These are phyloP conservation scores for Diutina sp. DNA, from an alignment of 1,139 yeast genomes.

Conservation along the genomic window DNA sequence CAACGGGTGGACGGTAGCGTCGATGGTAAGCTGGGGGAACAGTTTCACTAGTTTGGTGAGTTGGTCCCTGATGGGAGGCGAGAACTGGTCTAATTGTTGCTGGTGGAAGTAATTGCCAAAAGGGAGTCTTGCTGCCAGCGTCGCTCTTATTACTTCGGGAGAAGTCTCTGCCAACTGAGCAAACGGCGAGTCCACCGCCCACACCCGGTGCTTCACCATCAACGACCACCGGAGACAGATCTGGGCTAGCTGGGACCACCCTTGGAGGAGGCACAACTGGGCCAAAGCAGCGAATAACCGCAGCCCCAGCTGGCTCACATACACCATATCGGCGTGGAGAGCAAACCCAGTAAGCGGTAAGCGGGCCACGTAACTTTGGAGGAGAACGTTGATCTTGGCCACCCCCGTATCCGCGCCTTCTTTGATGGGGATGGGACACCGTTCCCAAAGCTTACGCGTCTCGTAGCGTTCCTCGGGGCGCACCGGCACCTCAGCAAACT, in stretches of 20 bases:
- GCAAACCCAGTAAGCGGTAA: conserved; percentile 80
- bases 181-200: conserved; percentile 80
- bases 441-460: conserved; percentile 51
- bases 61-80: not conserved
- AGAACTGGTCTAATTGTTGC: not conserved
- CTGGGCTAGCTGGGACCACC: conserved; percentile 61
- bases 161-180: conserved; percentile 73
- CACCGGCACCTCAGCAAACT: conserved; percentile 72
- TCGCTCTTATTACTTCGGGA: conserved; percentile 49
- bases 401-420: conserved; percentile 60
- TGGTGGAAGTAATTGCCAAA: conserved; percentile 69
- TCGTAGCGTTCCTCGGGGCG: conserved; percentile 84
- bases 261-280: conserved; percentile 60
- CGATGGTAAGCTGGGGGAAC: not conserved
- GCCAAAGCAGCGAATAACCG: conserved; percentile 76
- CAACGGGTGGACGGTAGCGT: not conserved
- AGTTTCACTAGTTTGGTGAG: not conserved
- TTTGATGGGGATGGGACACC: conserved; percentile 77
- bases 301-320: conserved; percentile 88
- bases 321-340: conserved; percentile 84
- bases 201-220: conserved; percentile 69
- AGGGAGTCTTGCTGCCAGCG: conserved; percentile 75
- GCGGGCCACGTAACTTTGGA: conserved; percentile 77
- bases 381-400: conserved; percentile 67
- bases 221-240: conserved; percentile 54